A percentile compares a stretch with the other conserved stretches of the same genome.
phyloP scores from a whole-genome alignment of 306 rosid species.

The Geum urbanum region DNA sequence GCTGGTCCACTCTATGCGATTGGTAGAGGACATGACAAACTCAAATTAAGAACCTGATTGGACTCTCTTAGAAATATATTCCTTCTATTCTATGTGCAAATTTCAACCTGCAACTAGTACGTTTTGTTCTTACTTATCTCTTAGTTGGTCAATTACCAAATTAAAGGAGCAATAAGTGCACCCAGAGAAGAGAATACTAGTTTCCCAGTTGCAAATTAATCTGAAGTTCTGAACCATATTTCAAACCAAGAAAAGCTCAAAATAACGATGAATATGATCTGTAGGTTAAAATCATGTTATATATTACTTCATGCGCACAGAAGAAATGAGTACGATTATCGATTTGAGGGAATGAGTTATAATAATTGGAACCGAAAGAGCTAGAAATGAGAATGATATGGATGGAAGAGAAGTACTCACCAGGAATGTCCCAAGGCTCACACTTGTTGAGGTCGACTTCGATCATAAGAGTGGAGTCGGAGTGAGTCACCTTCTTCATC shows the following conservation, averaged over 20 bases:
- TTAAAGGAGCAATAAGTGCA: background rate
- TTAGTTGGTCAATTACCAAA: slow-evolving; percentile 1
- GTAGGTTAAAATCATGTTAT: background rate
- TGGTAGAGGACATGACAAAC: slow-evolving; percentile 6
- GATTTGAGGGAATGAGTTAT: background rate
- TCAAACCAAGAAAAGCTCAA: background rate
- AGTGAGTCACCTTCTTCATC: slow-evolving; percentile 56
- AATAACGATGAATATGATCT: background rate
- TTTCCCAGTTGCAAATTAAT: background rate
- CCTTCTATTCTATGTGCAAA: background rate
- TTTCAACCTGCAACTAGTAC: background rate
- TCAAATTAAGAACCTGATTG: background rate
- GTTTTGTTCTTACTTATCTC: slow-evolving; percentile 2
- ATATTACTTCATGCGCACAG: background rate
- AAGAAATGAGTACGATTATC: background rate
- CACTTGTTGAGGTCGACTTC: slow-evolving; percentile 95
- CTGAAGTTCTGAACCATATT: background rate
- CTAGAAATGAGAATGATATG: background rate
- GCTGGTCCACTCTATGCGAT: slow-evolving; percentile 6
- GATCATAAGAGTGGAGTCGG: slow-evolving; percentile 56
- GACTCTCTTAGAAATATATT: background rate
- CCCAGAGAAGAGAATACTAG: background rate
- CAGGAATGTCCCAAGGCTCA: slow-evolving; percentile 96
- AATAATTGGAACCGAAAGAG: slow-evolving; percentile 1
- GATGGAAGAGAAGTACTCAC: slow-evolving; percentile 31